Evolutionary conservation across 176 grass and related monocot genomes (phyloP), one percentile per base, ranked within the genome.

Genomic region (Hsuehochloa calcarea): DNA sequence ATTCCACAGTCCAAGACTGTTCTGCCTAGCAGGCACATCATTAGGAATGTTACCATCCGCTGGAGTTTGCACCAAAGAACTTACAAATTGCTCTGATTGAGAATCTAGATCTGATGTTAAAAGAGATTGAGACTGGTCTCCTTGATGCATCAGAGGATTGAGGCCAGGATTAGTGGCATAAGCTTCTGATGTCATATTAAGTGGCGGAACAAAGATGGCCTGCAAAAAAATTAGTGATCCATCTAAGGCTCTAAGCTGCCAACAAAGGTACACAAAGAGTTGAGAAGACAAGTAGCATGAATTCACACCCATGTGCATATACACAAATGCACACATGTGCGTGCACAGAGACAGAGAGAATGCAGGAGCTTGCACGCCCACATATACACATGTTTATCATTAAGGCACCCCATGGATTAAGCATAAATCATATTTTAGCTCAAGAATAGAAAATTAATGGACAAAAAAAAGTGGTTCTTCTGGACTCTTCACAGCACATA

Each of bases 1-100:
- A 52, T 88, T 95, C 90, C 90, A 92, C 60, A 79, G 73, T 74
- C 86, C 88, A 41, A 90, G 79, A 92, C 83, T 92, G 67, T 84
- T 92, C 70, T 87, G 85, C 68, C 87, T 87, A 62, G 74, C 55
- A 78, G 91, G 83, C 22, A 79, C 67, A 70, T 88, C 83, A 70
- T 68, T 80, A 76, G 75, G 77, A 76, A 81, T 77, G 34, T 66
- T 73, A 78, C 27, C 65, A 58, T 70, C 37, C 45, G 65, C 50
- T 65, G 37, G 64, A 86, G 65, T 80, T 89, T 64, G 56, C n/a
- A 27, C 47, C 8, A 67, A 52, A 54, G 74, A 78, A 86, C 51
- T 83, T 81, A 75, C 72, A 63, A 73, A 72, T 64, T 43, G 69
- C 41, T 65, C 81, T 69, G 77, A 65, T 70, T 86, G 83, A 90